These are phyloP conservation scores for Stropharia rugosoannulata DNA, from an alignment of 768 basidiomycete species.

Conservation along the genomic window DNA sequence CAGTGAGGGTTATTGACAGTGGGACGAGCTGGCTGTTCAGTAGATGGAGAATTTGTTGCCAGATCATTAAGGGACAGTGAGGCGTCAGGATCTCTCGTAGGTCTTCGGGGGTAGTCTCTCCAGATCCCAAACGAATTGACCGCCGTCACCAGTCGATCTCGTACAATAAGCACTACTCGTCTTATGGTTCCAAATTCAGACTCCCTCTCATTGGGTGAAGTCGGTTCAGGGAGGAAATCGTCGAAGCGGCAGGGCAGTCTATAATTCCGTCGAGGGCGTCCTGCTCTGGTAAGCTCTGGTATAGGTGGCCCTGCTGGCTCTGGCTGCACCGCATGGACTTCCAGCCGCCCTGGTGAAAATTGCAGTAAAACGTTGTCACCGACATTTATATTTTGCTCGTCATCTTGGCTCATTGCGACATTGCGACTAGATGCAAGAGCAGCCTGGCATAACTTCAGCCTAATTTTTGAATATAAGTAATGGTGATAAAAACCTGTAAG, in stretches of 20 bases:
- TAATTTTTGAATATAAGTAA: no score
- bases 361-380: not conserved
- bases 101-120: conserved; percentile 21
- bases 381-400: not conserved
- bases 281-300: not conserved
- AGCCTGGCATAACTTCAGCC: no score
- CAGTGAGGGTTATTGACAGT: not conserved
- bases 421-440: no score
- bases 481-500: no score
- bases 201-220: not conserved
- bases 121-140: conserved; percentile 23
- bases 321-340: not conserved
- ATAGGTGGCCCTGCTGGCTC: no score
- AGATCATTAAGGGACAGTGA: conserved; percentile 13
- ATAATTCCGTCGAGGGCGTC: not conserved
- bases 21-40: not conserved
- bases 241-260: not conserved
- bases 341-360: no score
- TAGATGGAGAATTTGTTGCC: not conserved
- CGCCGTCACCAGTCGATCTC: conserved; percentile 7
- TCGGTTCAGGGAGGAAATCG: not conserved
- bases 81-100: conserved; percentile 24
- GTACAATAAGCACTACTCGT: not conserved
- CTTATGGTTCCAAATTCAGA: not conserved
- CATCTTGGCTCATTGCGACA: not conserved